phyloP scores from a whole-genome alignment of 1,284 basidiomycete species.

The Cerrena zonata region DNA sequence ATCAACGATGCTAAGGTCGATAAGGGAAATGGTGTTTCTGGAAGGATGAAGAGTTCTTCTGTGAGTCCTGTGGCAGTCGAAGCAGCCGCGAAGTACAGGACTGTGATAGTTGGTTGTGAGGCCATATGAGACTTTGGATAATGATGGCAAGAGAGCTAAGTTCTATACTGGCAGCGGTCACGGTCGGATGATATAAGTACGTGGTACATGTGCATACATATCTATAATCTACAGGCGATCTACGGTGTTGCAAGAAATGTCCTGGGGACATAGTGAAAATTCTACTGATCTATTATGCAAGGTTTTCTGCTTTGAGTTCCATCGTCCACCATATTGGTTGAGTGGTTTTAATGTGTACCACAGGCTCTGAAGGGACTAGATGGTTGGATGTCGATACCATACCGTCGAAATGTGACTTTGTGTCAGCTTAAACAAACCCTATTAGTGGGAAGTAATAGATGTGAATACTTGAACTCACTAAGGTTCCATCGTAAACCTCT shows the following conservation, averaged over 20 bases:
- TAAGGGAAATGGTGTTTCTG: conserved; percentile 41
- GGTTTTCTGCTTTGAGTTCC: conserved; percentile 20
- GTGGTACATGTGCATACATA: background rate
- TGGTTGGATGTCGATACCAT: conserved; percentile 91
- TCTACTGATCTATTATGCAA: background rate
- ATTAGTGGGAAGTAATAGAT: background rate
- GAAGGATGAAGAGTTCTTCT: conserved; percentile 43
- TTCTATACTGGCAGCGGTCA: too few species aligned
- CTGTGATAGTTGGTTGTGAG: conserved; percentile 38
- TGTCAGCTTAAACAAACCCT: conserved; percentile 39
- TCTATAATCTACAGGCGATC: background rate
- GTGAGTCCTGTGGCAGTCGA: conserved; percentile 60
- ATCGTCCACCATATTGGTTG: conserved; percentile 79
- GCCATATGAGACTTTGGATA: conserved; percentile 9
- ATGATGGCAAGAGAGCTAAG: background rate
- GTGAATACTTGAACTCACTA: conserved; percentile 40
- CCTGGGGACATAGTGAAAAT: background rate
- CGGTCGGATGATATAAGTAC: too few species aligned
- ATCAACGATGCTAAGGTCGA: conserved; percentile 47
- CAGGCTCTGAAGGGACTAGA: conserved; percentile 54
- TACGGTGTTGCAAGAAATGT: too few species aligned
- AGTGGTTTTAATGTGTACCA: conserved; percentile 71
- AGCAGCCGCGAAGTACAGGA: conserved; percentile 77
- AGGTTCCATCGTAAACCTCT: conserved; percentile 88
- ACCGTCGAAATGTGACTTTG: conserved; percentile 72